These are phyloP conservation scores for Hypoxylon rubiginosum DNA, from an alignment of 2,329 filamentous ascomycete species.

Conservation along the genomic window DNA sequence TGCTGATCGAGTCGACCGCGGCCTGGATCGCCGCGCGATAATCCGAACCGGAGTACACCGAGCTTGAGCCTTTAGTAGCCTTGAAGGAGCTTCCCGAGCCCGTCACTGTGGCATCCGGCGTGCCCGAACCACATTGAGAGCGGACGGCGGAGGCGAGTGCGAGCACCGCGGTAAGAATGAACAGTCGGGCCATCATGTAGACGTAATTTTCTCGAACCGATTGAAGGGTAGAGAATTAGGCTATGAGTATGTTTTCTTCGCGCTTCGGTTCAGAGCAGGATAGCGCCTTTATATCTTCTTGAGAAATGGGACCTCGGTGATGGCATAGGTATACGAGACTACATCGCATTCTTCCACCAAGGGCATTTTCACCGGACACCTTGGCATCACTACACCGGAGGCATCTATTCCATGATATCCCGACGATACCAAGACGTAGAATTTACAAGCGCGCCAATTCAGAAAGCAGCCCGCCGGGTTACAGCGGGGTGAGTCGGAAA, in stretches of 20 bases:
- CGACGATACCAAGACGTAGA: conserved; percentile 10
- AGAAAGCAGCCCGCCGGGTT: background rate
- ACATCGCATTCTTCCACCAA: background rate
- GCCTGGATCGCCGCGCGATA: conserved; percentile 68
- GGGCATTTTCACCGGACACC: conserved; percentile 12
- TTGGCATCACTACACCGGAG: conserved; percentile 25
- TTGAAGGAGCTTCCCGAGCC: conserved; percentile 44
- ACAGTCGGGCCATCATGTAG: conserved; percentile 43
- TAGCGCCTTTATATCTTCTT: background rate
- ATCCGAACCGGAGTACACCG: conserved; percentile 66
- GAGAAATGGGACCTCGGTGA: background rate
- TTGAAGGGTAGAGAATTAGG: background rate
- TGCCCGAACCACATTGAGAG: conserved; percentile 50
- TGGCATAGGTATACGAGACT: background rate
- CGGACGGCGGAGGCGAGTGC: conserved; percentile 56
- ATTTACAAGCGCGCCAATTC: conserved; percentile 25
- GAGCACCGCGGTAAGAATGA: conserved; percentile 56
- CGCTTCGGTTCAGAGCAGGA: background rate
- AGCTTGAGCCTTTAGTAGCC: conserved; percentile 54
- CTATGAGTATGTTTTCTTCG: background rate
- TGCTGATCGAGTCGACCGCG: conserved; percentile 64
- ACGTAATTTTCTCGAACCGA: background rate
- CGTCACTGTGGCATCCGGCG: conserved; percentile 43
- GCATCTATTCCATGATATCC: conserved; percentile 30
- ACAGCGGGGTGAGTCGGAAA: conserved; percentile 16